Evolutionary conservation across 2,329 filamentous ascomycete genomes (phyloP).

Genomic region (Penicillium hordei): DNA sequence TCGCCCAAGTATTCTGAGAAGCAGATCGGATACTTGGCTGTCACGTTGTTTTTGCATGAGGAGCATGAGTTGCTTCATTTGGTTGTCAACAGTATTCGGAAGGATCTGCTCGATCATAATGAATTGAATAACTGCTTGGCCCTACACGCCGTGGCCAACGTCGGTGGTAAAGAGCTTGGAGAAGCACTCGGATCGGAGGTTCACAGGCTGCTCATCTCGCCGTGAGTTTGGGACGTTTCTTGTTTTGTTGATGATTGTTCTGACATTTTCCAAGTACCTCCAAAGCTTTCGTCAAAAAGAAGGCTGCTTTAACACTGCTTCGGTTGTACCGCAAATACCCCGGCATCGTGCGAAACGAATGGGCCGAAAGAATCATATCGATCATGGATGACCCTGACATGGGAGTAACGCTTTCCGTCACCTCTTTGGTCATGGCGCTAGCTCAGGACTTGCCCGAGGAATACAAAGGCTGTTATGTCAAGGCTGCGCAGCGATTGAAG

Average conservation of each 20-base stretch:
- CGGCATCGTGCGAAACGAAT: conserved; percentile 90
- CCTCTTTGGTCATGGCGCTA: conserved; percentile 89
- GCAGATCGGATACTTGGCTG: conserved; percentile 96
- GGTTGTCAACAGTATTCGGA: conserved; percentile 97
- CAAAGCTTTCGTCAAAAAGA: conserved; percentile 99
- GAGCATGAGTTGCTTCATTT: conserved; percentile 93
- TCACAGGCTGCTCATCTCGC: conserved; percentile 88
- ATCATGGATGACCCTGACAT: conserved; percentile 96
- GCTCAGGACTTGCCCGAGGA: conserved; percentile 92
- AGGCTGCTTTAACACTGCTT: conserved; percentile 89
- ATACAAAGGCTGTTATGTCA: conserved; percentile 91
- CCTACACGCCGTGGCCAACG: conserved; percentile 95
- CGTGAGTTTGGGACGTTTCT: conserved; percentile 57
- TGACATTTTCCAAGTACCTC: conserved; percentile 61
- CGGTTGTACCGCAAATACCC: conserved; percentile 93
- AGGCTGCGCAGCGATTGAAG: conserved; percentile 86
- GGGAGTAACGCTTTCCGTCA: conserved; percentile 91
- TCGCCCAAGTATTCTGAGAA: conserved; percentile 98
- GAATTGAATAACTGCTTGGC: conserved; percentile 97
- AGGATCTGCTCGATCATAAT: conserved; percentile 91
- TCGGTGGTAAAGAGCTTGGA: conserved; percentile 94
- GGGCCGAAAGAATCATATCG: conserved; percentile 97
- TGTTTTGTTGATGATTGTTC: conserved; percentile 37
- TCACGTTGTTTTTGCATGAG: conserved; percentile 95
- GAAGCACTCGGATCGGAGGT: conserved; percentile 91